phyloP scores from a whole-genome alignment of 75 land plant genomes.

The Adiantum capillusveneris region DNA sequence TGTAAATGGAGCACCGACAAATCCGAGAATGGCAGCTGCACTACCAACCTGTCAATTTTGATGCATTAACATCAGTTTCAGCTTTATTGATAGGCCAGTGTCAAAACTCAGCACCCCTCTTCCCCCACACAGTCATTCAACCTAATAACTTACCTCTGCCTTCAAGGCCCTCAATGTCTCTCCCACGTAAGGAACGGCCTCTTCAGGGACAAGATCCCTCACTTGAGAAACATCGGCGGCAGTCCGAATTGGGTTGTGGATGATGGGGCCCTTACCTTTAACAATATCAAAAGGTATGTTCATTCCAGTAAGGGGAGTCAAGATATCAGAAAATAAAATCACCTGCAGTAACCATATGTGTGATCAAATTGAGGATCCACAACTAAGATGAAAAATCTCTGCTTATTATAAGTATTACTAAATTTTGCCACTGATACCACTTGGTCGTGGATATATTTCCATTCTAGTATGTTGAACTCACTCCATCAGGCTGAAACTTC shows the following conservation, averaged over 20 bases:
- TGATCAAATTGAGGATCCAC: too few species aligned
- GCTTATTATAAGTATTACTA: too few species aligned
- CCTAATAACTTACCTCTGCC: slow-evolving; percentile 56
- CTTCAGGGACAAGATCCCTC: slow-evolving; percentile 75
- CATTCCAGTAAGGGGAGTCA: slow-evolving; percentile 96
- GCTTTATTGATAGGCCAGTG: too few species aligned
- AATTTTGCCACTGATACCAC: too few species aligned
- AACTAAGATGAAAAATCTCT: too few species aligned
- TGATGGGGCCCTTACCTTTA: slow-evolving; percentile 84
- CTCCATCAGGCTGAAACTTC: slow-evolving; percentile 95
- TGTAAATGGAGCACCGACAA: slow-evolving; percentile 98
- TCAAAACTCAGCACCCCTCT: too few species aligned
- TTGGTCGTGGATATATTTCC: neutral
- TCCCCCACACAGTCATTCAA: too few species aligned
- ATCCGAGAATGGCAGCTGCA: slow-evolving; percentile 89
- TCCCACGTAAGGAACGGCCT: slow-evolving; percentile 94
- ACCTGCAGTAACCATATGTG: slow-evolving; percentile 43
- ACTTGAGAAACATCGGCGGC: slow-evolving; percentile 82
- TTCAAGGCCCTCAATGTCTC: slow-evolving; percentile 64
- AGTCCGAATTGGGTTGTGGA: slow-evolving; percentile 55
- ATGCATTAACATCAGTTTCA: too few species aligned
- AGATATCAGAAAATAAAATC: slow-evolving; percentile 93
- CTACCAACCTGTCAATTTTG: slow-evolving; percentile 85
- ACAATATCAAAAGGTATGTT: slow-evolving; percentile 97
- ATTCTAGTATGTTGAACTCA: slow-evolving; percentile 21